Conservation (phyloP, 208 protist species). For the Strigomonas culicis region DNA sequence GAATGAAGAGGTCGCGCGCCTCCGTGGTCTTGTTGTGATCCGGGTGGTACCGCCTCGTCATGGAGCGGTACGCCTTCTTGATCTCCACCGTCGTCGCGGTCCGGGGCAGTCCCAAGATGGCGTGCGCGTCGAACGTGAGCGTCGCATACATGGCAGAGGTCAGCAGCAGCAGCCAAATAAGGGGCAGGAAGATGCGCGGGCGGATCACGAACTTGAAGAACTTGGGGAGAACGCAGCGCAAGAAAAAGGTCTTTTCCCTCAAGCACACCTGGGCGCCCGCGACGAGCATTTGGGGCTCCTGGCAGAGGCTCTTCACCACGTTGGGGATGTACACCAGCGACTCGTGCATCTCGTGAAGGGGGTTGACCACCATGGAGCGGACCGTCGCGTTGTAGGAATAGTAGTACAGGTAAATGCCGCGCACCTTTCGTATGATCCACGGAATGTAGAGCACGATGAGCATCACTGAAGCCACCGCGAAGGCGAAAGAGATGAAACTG, state of each 20-base stretch:
- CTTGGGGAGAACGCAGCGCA: slow-evolving; percentile 77
- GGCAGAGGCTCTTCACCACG: slow-evolving; percentile 26
- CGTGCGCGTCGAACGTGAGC: slow-evolving; percentile 86
- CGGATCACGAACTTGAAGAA: slow-evolving; percentile 86
- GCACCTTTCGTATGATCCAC: slow-evolving; percentile 65
- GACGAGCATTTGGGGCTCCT: slow-evolving; percentile 49
- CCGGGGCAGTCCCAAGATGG: slow-evolving; percentile 57
- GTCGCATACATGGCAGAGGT: slow-evolving; percentile 87
- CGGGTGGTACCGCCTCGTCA: slow-evolving; percentile 86
- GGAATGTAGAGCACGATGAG: slow-evolving; percentile 88
- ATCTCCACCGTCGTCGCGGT: slow-evolving; percentile 73
- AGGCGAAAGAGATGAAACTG: slow-evolving; percentile 85
- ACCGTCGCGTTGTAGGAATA: slow-evolving; percentile 40
- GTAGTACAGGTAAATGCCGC: slow-evolving; percentile 58
- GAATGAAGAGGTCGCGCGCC: slow-evolving; percentile 82
- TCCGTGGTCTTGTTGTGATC: slow-evolving; percentile 89
- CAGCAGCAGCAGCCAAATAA: slow-evolving; percentile 79
- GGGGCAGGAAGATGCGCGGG: slow-evolving; percentile 74
- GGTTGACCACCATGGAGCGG: slow-evolving; percentile 35
- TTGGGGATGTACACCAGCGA: slow-evolving; percentile 64
- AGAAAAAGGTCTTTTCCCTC: slow-evolving; percentile 74
- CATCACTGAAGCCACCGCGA: slow-evolving; percentile 80
- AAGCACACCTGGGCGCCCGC: slow-evolving; percentile 66
- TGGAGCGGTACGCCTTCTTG: slow-evolving; percentile 80
- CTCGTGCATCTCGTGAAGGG: slow-evolving; percentile 53